Evolutionary conservation across 257 asterid species (phyloP).

Genomic region (Primulina tabacum): DNA sequence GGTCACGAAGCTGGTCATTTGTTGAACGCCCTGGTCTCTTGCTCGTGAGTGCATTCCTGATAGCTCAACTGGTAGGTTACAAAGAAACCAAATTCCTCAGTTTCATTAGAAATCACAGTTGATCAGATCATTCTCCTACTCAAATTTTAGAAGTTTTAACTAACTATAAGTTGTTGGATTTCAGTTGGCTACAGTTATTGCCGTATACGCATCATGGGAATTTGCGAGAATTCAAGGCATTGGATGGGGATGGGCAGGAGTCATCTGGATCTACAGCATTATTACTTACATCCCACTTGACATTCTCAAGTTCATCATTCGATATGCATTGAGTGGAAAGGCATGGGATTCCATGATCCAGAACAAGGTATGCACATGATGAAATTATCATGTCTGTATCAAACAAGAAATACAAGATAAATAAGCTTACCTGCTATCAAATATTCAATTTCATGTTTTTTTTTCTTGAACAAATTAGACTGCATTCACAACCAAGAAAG

Average conservation of each 20-base stretch:
- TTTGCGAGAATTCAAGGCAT: conserved; percentile 65
- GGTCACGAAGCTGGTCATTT: conserved; percentile 76
- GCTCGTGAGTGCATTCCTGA: conserved; percentile 55
- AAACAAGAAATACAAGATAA: neutral
- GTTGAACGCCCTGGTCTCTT: conserved; percentile 64
- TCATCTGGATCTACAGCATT: conserved; percentile 65
- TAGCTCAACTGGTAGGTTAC: conserved; percentile 65
- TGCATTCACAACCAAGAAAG: conserved; percentile 57
- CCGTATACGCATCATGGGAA: conserved; percentile 67
- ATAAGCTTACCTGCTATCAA: neutral
- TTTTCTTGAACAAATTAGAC: conserved; percentile 23
- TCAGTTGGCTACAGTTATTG: conserved; percentile 58
- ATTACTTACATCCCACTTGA: conserved; percentile 73
- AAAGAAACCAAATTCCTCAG: neutral
- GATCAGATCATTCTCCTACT: neutral
- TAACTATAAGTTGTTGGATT: conserved; percentile 14
- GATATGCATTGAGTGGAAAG: conserved; percentile 41
- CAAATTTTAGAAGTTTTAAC: neutral
- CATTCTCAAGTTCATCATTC: conserved; percentile 58
- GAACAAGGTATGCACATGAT: conserved; percentile 35
- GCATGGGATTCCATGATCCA: conserved; percentile 54
- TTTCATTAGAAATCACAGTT: neutral
- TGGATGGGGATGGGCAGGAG: conserved; percentile 86
- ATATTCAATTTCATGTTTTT: neutral
- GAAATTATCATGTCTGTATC: neutral